These are phyloP conservation scores for Phyllosticta paracitricarpa DNA, from an alignment of 2,329 filamentous ascomycete species.

Conservation along the genomic window DNA sequence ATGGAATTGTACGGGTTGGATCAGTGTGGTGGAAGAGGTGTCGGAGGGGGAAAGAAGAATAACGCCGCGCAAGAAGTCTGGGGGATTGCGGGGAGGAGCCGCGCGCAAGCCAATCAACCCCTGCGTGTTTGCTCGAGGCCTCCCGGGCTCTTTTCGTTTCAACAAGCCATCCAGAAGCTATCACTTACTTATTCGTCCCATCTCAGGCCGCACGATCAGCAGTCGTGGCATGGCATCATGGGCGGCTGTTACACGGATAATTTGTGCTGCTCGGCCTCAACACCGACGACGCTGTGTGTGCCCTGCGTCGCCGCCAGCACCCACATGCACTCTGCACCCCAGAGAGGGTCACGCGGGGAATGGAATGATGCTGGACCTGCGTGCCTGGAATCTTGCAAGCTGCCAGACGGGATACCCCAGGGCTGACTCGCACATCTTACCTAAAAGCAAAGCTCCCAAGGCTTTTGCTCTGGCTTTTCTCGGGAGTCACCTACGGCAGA, in stretches of 20 bases:
- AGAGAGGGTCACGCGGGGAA: neutral
- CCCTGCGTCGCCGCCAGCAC: neutral
- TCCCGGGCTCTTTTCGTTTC: slow-evolving; percentile 1
- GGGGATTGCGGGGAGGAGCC: neutral
- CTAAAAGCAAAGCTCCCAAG: neutral
- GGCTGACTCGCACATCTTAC: neutral
- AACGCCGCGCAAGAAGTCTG: neutral
- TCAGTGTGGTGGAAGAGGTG: neutral
- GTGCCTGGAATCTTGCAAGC: neutral
- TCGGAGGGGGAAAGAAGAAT: neutral
- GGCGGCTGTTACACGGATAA: neutral
- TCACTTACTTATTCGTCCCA: neutral
- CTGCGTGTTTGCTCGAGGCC: neutral
- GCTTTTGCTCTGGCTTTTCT: neutral
- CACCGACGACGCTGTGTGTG: neutral
- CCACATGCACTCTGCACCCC: neutral
- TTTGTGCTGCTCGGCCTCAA: neutral
- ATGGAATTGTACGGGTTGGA: neutral
- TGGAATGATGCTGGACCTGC: neutral
- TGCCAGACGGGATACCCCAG: neutral
- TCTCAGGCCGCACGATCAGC: neutral
- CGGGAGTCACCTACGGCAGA: neutral
- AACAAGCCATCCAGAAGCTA: neutral
- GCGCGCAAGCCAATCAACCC: neutral
- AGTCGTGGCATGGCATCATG: neutral